A percentile compares a stretch with the other conserved stretches of the same genome.
phyloP scores from a whole-genome alignment of 192 early-diverging fungal genomes.

The Backusella parvicylindrica region DNA sequence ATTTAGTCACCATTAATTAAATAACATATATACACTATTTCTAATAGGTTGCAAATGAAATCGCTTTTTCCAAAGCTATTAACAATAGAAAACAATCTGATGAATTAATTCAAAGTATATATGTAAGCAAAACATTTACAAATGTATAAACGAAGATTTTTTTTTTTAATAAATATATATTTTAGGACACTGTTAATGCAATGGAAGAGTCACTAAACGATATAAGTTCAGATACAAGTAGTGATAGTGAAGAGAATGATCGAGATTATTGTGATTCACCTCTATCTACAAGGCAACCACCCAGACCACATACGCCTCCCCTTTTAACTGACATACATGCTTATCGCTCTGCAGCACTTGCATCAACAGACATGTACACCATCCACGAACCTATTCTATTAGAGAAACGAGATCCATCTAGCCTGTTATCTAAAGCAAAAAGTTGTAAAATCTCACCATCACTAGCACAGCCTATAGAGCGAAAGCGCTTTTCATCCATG shows the following conservation, averaged over 20 bases:
- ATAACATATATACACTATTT: background rate
- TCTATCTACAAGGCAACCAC: background rate
- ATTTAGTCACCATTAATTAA: background rate
- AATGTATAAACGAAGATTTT: background rate
- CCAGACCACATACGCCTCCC: background rate
- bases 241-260: background rate
- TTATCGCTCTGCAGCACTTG: background rate
- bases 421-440: background rate
- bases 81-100: background rate
- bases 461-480: background rate
- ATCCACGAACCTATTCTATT: background rate
- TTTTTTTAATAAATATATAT: background rate
- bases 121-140: background rate
- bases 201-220: background rate
- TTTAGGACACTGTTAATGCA: constrained; percentile 3
- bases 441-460: background rate
- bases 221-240: background rate
- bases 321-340: background rate
- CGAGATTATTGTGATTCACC: background rate
- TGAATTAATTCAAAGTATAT: constrained; percentile 8
- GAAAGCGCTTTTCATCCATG: background rate
- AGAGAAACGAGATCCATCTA: background rate
- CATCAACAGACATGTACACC: background rate
- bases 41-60: background rate
- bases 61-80: background rate